Base-by-base conservation (phyloP, 768 basidiomycete species). In the Psilocybe tampanensis region DNA sequence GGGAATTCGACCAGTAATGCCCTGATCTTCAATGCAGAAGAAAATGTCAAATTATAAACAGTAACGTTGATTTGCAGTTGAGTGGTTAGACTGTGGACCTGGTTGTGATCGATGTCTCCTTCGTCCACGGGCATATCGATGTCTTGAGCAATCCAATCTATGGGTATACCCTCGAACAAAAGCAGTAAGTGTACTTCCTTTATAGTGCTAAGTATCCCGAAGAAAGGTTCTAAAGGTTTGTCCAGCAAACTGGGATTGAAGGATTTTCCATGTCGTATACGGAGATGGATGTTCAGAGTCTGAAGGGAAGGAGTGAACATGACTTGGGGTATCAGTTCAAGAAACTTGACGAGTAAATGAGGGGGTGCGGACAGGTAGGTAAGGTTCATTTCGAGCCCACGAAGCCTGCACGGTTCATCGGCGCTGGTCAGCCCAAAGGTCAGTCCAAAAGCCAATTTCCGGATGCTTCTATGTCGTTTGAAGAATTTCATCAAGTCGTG, bases 1-100 rank as follows among this genome's bases (percentile, higher is more conserved):
- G 62, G 54, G 36, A 69, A 69, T 21, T 54, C 41, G 42, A 45
- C 52, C 2, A 72, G 44, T 61, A 65, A 67, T 22, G 48, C 59
- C 24, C 66, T 66, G 17, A 69, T 64, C 13, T 47, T 59, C 11
- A 48, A 15, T 13, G 60, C 51, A n/a, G 65, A 49, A 9, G 56
- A 44, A 15, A 44, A 52, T 1, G 68, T 60, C 11, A 70, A 58
- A n/a, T 60, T 43, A 42, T 68, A 69, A 22, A 63, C 57, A 29
- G 58, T 55, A 15, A 68, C 47, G n/a, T 60, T 54, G 23, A 70
- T 47, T 39, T 67, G 63, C 15, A 72, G 15, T 26, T 56, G 55
- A 19, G 63, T 59, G 42, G 68, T 32, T 42, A 59, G 52, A 12
- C 29, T 19, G 19, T 54, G 56, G 33, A 52, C 50, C 23, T 11